A percentile compares a stretch with the other conserved stretches of the same genome.
These are phyloP conservation scores for Eucalyptus microcorys DNA, from an alignment of 345 rosid species.

Conservation along the genomic window DNA sequence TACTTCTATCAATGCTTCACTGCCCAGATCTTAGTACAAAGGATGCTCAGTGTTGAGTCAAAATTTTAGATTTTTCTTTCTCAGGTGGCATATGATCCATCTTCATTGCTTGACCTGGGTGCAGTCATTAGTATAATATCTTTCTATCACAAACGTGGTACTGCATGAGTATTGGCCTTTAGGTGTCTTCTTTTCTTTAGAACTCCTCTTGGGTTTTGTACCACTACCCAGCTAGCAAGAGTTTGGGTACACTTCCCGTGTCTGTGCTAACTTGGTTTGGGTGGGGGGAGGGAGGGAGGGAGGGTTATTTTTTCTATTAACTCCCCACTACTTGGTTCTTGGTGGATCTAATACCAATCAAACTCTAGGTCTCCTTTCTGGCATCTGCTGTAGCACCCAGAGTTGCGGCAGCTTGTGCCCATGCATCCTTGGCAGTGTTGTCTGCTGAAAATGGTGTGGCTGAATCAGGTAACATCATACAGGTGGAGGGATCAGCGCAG, in stretches of 20 bases:
- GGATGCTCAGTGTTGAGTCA: neutral
- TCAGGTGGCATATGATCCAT: neutral
- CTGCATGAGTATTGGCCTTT: neutral
- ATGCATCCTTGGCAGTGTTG: slow-evolving; percentile 76
- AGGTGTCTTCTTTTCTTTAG: neutral
- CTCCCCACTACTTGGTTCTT: neutral
- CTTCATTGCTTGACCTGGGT: neutral
- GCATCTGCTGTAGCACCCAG: slow-evolving; percentile 98
- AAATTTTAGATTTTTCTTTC: neutral
- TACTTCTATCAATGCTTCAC: neutral
- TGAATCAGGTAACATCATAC: slow-evolving; percentile 2
- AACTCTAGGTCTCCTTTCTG: slow-evolving; percentile 78
- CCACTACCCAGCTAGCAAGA: neutral
- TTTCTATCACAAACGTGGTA: neutral
- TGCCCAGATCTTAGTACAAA: neutral
- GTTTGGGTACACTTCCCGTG: neutral
- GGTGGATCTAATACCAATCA: neutral
- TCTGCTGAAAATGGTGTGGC: slow-evolving; percentile 33
- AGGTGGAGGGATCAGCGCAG: slow-evolving; percentile 12
- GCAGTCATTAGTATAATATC: neutral
- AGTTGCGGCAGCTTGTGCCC: slow-evolving; percentile 98
- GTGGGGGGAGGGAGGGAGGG: neutral
- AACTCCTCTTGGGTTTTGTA: neutral
- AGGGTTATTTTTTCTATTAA: neutral
- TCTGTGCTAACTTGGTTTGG: neutral